Base-by-base conservation (phyloP, 1,284 basidiomycete genomes). In the Ceratobasidium theobromae region DNA sequence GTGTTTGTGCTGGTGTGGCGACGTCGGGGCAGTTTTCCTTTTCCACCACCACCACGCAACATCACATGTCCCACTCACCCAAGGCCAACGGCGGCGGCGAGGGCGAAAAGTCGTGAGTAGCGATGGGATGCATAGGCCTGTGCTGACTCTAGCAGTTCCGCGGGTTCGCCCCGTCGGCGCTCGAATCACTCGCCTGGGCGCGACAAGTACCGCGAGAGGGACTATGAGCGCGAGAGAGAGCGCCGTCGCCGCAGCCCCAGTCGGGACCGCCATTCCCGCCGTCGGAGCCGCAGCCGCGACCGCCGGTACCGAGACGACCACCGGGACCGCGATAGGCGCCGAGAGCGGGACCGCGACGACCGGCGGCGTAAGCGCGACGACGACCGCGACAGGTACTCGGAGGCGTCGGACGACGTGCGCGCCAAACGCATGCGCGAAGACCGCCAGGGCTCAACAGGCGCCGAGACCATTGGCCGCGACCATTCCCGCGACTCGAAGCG, bases 151-250 rank as follows among this genome's bases (percentile, higher is more conserved):
- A 12, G 33, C 58, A 67, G 21, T 43, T 57, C 35, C 48, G 84
- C 84, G 45, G 88, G 89, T 73, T 90, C 88, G 21, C 82, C 84
- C 70, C 83, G 82, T 33, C 81, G 80, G 71, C 81, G 82, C 68
- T 91, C 88, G 46, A 87, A 89, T 72, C 81, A 84, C n/a, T n/a
- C n/a, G n/a, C n/a, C n/a, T 55, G 90, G 89, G 38, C 79, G 80
- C 69, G 86, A 87, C 49, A 72, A 72, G 43, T 70, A 85, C 71
- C 79, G 79, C 54, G 82, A 84, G 69, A 77, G 79, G 46, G 79
- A 79, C 55, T 74, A 75, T 35, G 79, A 81, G 65, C 77, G 81
- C 68, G 84, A 82, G 48, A 75, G 77, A 68, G 80, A 81, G 55
- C 74, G 79, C 67, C 71, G 52, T 60, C 73, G 57, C 51, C 69